A percentile compares a stretch with the other conserved stretches of the same genome.
phyloP scores from a whole-genome alignment of 2,329 filamentous ascomycete genomes.

The Alternaria sp. region DNA sequence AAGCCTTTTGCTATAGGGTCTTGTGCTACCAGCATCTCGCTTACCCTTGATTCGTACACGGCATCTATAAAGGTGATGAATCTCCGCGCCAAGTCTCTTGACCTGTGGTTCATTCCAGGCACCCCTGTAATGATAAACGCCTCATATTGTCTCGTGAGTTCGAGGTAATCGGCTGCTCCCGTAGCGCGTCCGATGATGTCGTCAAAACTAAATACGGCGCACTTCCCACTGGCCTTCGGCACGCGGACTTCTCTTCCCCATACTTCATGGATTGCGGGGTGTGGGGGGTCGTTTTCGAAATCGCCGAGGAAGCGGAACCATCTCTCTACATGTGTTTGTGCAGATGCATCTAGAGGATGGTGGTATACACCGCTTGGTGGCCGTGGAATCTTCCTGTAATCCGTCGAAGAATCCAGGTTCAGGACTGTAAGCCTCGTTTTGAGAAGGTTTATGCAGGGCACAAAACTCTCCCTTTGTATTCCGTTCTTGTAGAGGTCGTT shows the following conservation, averaged over 20 bases:
- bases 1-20: background rate
- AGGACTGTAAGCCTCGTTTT: slow-evolving; percentile 85
- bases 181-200: slow-evolving; percentile 89
- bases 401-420: slow-evolving; percentile 92
- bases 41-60: slow-evolving; percentile 77
- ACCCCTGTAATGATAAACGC: slow-evolving; percentile 91
- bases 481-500: slow-evolving; percentile 98
- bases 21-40: slow-evolving; percentile 19
- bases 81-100: slow-evolving; percentile 84
- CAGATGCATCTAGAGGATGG: slow-evolving; percentile 79
- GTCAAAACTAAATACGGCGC: slow-evolving; percentile 90
- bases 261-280: slow-evolving; percentile 78
- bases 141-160: slow-evolving; percentile 87
- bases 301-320: slow-evolving; percentile 97
- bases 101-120: slow-evolving; percentile 85
- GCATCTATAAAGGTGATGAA: slow-evolving; percentile 99
- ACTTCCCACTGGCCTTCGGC: slow-evolving; percentile 83
- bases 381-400: slow-evolving; percentile 95
- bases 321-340: slow-evolving; percentile 81
- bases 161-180: slow-evolving; percentile 92
- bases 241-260: slow-evolving; percentile 93
- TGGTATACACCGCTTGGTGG: slow-evolving; percentile 95
- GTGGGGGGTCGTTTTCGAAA: slow-evolving; percentile 74
- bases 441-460: slow-evolving; percentile 92
- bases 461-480: slow-evolving; percentile 92